Percentiles rank a stretch among this genome's conserved stretches.
Conservation (phyloP, 306 rosid species). For the Dalbergia cultrata region DNA sequence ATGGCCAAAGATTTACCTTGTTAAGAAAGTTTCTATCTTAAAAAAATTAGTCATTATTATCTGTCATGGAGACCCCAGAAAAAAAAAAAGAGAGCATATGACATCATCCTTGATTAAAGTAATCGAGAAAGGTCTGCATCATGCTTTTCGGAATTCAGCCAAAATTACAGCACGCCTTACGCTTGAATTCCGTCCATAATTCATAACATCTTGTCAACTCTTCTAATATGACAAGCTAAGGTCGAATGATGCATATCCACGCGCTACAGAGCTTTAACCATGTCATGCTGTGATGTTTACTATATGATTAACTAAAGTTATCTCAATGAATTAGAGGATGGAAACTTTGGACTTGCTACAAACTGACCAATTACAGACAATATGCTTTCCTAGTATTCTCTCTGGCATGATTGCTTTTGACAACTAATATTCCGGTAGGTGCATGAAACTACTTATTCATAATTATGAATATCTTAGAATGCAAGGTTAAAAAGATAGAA, state of each 20-base stretch:
- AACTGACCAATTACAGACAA: slow-evolving; percentile 42
- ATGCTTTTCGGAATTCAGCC: neutral
- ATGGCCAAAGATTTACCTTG: too few relatives aligned
- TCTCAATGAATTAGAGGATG: slow-evolving; percentile 41
- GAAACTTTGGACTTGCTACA: slow-evolving; percentile 44
- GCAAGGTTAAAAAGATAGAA: neutral
- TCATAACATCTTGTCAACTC: neutral
- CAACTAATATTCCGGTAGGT: slow-evolving; percentile 34
- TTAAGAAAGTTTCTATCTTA: too few relatives aligned
- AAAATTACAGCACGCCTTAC: neutral
- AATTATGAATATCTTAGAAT: neutral
- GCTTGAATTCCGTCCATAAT: neutral
- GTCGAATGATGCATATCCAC: slow-evolving; percentile 40
- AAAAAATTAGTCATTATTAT: too few relatives aligned
- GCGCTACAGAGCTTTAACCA: slow-evolving; percentile 28
- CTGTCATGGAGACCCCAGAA: too few relatives aligned
- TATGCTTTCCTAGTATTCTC: slow-evolving; percentile 20
- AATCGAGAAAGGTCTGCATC: neutral
- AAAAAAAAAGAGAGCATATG: too few relatives aligned
- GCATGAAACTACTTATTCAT: neutral
- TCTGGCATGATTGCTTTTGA: slow-evolving; percentile 44
- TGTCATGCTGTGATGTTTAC: neutral
- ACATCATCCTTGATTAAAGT: neutral
- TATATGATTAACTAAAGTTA: slow-evolving; percentile 10
- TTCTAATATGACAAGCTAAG: neutral